Evolutionary conservation across 2,329 filamentous ascomycete species (phyloP).

Genomic region (Sordariomycetes sp.): DNA sequence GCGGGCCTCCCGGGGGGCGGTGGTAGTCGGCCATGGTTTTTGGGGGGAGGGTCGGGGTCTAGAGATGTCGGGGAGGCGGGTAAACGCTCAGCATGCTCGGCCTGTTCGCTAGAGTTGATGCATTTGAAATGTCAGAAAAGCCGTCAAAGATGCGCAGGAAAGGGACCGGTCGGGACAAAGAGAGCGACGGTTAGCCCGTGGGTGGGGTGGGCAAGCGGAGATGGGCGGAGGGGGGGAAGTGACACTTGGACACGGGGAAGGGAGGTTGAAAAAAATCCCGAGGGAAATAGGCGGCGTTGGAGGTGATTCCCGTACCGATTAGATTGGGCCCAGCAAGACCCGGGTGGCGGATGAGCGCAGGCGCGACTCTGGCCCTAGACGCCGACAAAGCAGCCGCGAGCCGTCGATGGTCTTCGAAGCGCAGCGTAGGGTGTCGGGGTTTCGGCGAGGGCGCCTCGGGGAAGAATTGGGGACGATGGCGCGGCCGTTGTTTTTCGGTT

Average conservation of each 20-base stretch:
- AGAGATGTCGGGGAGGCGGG: not conserved
- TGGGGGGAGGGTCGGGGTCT: slow-evolving; percentile 1
- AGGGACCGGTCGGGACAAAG: not conserved
- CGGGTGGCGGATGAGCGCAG: slow-evolving; percentile 1
- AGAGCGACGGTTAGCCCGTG: not conserved
- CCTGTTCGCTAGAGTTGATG: not conserved
- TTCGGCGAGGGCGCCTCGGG: not conserved
- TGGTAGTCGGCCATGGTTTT: slow-evolving; percentile 49
- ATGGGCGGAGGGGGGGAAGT: not conserved
- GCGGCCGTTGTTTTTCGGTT: not conserved
- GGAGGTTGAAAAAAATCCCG: not conserved
- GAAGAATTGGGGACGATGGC: not conserved
- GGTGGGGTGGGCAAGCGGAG: not conserved
- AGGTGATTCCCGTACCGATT: not conserved
- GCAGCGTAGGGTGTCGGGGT: not conserved
- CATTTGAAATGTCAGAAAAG: slow-evolving; percentile 1
- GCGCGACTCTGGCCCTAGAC: slow-evolving; percentile 1
- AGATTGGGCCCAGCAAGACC: slow-evolving; percentile 3
- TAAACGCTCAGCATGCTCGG: slow-evolving; percentile 17
- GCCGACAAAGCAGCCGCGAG: not conserved
- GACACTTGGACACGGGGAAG: not conserved
- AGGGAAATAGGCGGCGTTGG: not conserved
- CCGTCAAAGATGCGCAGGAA: slow-evolving; percentile 1
- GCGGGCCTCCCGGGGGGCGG: slow-evolving; percentile 32
- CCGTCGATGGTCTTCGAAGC: not conserved